Conservation (phyloP, 805 yeast species). For the Myxozyma lipomycoides region DNA sequence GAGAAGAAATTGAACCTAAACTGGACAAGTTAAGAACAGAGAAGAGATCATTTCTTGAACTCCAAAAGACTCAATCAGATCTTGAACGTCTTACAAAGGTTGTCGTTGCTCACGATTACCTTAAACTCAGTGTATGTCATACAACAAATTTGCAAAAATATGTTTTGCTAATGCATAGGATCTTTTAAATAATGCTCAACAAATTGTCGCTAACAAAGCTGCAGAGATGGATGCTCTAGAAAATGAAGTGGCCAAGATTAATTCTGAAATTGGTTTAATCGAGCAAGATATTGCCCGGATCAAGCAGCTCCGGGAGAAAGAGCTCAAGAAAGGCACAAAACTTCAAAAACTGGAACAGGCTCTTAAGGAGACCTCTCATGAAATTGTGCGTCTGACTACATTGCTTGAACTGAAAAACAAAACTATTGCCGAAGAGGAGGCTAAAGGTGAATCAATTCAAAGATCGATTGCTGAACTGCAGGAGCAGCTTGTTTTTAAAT, state of each 20-base stretch:
- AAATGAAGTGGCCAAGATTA: constrained; percentile 7
- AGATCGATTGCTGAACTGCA: constrained; percentile 35
- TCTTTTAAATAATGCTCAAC: constrained; percentile 7
- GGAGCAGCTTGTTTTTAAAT: constrained; percentile 34
- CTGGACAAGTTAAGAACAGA: constrained; percentile 74
- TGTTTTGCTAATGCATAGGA: constrained; percentile 6
- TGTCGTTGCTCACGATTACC: constrained; percentile 73
- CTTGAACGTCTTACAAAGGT: constrained; percentile 69
- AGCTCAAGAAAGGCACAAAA: constrained; percentile 56
- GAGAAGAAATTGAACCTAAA: constrained; percentile 91
- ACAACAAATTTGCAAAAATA: background rate
- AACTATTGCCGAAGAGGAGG: constrained; percentile 53
- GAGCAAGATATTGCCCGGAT: constrained; percentile 57
- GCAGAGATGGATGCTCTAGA: constrained; percentile 10
- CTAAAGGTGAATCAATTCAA: constrained; percentile 38
- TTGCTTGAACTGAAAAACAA: constrained; percentile 55
- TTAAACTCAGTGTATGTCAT: constrained; percentile 38
- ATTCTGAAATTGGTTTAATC: constrained; percentile 52
- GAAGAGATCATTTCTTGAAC: constrained; percentile 77
- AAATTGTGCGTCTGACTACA: constrained; percentile 64
- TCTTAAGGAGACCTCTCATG: constrained; percentile 57
- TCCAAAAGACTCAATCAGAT: constrained; percentile 77
- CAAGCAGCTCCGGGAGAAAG: constrained; percentile 52
- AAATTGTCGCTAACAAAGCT: constrained; percentile 9
- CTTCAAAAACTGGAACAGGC: constrained; percentile 55